phyloP scores from a whole-genome alignment of 306 rosid species.

The Gastrolobium bilobum region DNA sequence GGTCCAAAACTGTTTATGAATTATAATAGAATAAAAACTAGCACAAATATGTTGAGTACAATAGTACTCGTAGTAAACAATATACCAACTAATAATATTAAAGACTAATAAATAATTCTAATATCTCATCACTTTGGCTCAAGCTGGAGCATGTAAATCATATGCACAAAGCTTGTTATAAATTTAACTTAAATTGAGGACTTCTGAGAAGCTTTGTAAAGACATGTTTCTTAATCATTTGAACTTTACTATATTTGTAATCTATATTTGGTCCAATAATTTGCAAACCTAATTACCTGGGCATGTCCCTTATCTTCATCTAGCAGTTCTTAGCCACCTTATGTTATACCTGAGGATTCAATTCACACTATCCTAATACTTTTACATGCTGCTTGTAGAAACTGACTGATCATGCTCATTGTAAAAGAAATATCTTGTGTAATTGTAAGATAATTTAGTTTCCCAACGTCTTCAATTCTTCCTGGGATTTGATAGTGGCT shows the following conservation, averaged over 20 bases:
- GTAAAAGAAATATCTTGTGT: slow-evolving; percentile 12
- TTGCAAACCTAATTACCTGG: not conserved
- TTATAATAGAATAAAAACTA: slow-evolving; percentile 31
- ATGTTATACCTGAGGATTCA: not conserved
- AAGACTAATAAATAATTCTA: slow-evolving; percentile 20
- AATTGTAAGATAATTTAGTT: not conserved
- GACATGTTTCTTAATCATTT: slow-evolving; percentile 19
- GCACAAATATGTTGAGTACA: not conserved
- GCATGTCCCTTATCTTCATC: not conserved
- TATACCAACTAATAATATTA: not conserved
- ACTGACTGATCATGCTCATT: not conserved
- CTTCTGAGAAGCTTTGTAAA: not conserved
- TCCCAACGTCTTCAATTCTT: not conserved
- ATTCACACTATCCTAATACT: not conserved
- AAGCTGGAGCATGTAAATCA: slow-evolving; percentile 13
- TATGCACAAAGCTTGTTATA: slow-evolving; percentile 14
- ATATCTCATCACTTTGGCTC: slow-evolving; percentile 9
- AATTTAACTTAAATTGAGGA: slow-evolving; percentile 23
- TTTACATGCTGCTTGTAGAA: slow-evolving; percentile 1
- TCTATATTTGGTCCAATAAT: not conserved
- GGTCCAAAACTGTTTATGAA: not conserved
- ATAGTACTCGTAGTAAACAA: slow-evolving; percentile 5
- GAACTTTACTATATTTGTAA: not conserved
- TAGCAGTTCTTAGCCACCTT: not conserved
- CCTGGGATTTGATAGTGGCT: slow-evolving; percentile 8